phyloP scores from a whole-genome alignment of 257 asterid genomes.

The Pogostemon cablin region DNA sequence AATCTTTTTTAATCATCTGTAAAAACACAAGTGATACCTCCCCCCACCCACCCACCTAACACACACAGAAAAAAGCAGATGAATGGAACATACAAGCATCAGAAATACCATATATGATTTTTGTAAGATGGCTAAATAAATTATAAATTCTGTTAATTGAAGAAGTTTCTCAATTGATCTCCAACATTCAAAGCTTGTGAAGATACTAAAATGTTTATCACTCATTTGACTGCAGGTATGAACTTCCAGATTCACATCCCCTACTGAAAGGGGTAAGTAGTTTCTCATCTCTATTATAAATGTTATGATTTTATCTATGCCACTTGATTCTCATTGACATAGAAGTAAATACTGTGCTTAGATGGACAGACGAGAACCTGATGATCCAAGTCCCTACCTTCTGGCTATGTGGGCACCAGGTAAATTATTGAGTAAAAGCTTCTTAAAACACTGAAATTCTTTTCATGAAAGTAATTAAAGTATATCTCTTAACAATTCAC shows the following conservation, averaged over 20 bases:
- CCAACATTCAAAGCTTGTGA: background rate
- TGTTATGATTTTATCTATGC: constrained; percentile 26
- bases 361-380: constrained; percentile 90
- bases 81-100: constrained; percentile 10
- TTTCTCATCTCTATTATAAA: constrained; percentile 24
- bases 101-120: background rate
- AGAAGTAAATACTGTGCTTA: constrained; percentile 31
- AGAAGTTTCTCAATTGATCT: background rate
- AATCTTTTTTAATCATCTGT: background rate
- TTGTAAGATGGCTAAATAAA: background rate
- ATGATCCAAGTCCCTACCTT: constrained; percentile 97
- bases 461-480: constrained; percentile 1
- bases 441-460: background rate
- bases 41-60: background rate
- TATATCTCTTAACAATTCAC: constrained; percentile 5
- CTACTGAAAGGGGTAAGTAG: constrained; percentile 64
- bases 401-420: constrained; percentile 98
- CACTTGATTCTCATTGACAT: constrained; percentile 39
- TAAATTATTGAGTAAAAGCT: constrained; percentile 35
- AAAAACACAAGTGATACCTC: background rate
- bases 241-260: constrained; percentile 80
- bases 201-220: constrained; percentile 20
- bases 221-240: constrained; percentile 58
- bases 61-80: background rate
- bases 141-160: constrained; percentile 15